Conservation (phyloP, 83 land plant genomes). For the Picea engelmannii region DNA sequence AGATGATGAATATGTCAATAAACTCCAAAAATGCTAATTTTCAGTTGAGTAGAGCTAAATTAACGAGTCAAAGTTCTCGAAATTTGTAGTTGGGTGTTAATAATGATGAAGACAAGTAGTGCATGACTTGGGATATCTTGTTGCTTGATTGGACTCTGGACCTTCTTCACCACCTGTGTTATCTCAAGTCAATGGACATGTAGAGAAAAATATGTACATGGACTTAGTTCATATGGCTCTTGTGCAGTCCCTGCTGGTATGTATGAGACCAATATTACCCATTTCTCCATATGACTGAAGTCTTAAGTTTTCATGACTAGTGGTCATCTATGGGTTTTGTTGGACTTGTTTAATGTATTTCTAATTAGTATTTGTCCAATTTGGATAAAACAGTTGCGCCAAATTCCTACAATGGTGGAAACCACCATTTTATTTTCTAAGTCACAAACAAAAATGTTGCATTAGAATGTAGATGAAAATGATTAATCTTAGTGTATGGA, state of each 20-base stretch:
- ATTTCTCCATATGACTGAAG: background rate
- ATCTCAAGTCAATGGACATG: background rate
- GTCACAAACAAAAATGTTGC: too few species aligned
- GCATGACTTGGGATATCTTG: conserved; percentile 5
- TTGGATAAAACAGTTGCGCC: too few species aligned
- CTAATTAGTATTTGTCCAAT: background rate
- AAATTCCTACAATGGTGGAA: too few species aligned
- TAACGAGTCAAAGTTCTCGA: background rate
- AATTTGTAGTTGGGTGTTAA: background rate
- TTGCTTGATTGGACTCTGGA: conserved; percentile 4
- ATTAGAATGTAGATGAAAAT: too few species aligned
- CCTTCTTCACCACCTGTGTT: background rate
- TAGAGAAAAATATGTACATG: background rate
- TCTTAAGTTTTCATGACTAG: background rate
- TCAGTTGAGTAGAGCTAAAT: background rate
- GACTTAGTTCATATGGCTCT: background rate
- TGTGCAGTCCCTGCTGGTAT: conserved; percentile 5
- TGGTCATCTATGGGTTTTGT: background rate
- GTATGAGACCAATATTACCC: background rate
- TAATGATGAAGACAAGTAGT: background rate
- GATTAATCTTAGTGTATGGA: too few species aligned
- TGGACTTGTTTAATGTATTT: background rate
- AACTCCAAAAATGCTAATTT: background rate
- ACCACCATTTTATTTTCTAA: too few species aligned
- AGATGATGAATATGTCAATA: background rate